These are phyloP conservation scores for Zygoascus bituminiphila DNA, from an alignment of 805 yeast species.

Conservation along the genomic window DNA sequence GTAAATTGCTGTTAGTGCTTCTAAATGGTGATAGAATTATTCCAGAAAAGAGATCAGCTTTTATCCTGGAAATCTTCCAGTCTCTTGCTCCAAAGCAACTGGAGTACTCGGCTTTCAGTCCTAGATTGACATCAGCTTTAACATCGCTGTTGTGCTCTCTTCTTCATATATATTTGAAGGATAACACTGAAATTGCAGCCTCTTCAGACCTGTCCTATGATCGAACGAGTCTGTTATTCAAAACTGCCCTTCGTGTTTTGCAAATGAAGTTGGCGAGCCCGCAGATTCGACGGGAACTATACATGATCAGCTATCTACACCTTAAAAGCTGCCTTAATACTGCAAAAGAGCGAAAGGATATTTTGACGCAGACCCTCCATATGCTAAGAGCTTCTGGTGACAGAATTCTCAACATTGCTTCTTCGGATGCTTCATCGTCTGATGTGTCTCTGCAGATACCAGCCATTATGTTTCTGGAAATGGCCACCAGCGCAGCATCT, in stretches of 20 bases:
- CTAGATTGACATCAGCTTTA: conserved; percentile 62
- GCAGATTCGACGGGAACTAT: conserved; percentile 66
- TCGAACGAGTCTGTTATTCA: conserved; percentile 60
- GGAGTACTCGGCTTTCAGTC: conserved; percentile 61
- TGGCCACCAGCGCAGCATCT: conserved; percentile 48
- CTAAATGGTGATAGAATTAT: conserved; percentile 53
- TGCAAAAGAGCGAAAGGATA: conserved; percentile 1
- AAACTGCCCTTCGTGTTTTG: conserved; percentile 67
- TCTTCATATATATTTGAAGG: conserved; percentile 53
- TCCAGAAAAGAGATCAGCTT: conserved; percentile 41
- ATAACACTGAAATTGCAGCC: conserved; percentile 8
- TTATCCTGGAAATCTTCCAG: conserved; percentile 72
- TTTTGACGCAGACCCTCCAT: conserved; percentile 40
- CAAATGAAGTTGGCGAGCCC: conserved; percentile 61
- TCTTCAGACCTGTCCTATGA: conserved; percentile 28
- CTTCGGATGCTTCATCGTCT: conserved; percentile 71
- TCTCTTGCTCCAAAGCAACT: conserved; percentile 66
- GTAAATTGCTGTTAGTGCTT: conserved; percentile 63
- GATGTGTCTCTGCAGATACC: conserved; percentile 72
- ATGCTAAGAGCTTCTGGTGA: conserved; percentile 52
- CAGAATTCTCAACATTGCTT: conserved; percentile 52
- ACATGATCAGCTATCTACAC: conserved; percentile 61
- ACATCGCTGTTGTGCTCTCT: conserved; percentile 68
- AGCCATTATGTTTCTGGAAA: conserved; percentile 66
- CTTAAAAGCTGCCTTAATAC: conserved; percentile 40